These are phyloP conservation scores for Aspergillus alliaceus DNA, from an alignment of 2,329 filamentous ascomycete genomes.

Conservation along the genomic window DNA sequence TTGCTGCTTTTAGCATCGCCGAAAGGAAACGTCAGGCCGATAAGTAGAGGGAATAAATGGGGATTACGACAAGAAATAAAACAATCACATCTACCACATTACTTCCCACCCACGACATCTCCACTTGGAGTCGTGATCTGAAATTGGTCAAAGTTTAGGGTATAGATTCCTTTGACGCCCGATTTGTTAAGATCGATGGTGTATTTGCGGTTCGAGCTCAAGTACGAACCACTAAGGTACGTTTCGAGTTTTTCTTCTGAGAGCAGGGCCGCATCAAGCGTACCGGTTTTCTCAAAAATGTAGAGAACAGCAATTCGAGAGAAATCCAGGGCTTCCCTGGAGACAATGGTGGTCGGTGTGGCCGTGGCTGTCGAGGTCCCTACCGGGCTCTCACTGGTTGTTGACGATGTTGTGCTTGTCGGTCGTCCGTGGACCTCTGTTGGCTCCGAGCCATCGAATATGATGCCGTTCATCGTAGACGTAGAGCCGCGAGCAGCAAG, in stretches of 20 bases:
- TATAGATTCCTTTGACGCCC: conserved; percentile 28
- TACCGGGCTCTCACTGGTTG: conserved; percentile 5
- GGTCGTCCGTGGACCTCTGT: conserved; percentile 23
- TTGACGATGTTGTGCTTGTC: conserved; percentile 18
- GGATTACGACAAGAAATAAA: neutral
- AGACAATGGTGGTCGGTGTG: conserved; percentile 13
- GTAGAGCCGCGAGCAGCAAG: conserved; percentile 25
- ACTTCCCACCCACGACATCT: conserved; percentile 24
- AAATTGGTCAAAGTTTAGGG: conserved; percentile 37
- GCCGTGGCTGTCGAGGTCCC: conserved; percentile 18
- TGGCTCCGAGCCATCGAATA: conserved; percentile 30
- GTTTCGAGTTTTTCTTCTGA: conserved; percentile 30
- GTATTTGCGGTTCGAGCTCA: conserved; percentile 20
- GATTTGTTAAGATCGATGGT: conserved; percentile 21
- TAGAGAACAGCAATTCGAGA: conserved; percentile 43
- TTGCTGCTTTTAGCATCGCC: neutral
- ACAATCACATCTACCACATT: neutral
- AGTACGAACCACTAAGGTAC: conserved; percentile 30
- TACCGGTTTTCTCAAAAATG: conserved; percentile 36
- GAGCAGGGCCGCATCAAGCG: conserved; percentile 29
- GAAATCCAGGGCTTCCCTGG: conserved; percentile 32
- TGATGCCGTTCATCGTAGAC: conserved; percentile 38
- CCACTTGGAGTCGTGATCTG: conserved; percentile 28
- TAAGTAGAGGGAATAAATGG: neutral
- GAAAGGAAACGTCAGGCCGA: neutral